Evolutionary conservation across 2,329 filamentous ascomycete species (phyloP).

Genomic region (Claviceps sp.): DNA sequence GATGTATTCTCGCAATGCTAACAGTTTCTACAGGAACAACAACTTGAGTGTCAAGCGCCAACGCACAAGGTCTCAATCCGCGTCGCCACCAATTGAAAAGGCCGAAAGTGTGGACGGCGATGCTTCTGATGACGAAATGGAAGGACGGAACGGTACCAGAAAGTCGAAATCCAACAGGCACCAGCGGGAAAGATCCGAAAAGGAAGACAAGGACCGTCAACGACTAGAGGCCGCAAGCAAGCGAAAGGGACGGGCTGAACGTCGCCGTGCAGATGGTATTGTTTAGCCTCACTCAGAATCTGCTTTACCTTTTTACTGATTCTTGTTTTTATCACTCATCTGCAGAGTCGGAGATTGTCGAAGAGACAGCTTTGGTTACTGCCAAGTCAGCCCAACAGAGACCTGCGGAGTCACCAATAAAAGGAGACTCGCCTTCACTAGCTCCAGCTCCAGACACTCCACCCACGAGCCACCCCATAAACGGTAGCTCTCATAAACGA

Average conservation of each 20-base stretch:
- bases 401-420: constrained; percentile 16
- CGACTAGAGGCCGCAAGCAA: constrained; percentile 64
- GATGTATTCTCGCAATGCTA: constrained; percentile 9
- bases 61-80: constrained; percentile 65
- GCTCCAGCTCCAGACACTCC: constrained; percentile 26
- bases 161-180: constrained; percentile 47
- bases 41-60: constrained; percentile 64
- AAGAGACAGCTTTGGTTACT: constrained; percentile 46
- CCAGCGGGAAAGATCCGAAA: constrained; percentile 49
- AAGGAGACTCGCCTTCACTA: constrained; percentile 16
- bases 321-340: neutral
- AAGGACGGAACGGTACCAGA: constrained; percentile 38
- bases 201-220: constrained; percentile 62
- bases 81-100: constrained; percentile 36
- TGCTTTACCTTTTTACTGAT: neutral
- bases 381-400: constrained; percentile 16
- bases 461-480: constrained; percentile 29
- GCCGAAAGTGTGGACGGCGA: constrained; percentile 38
- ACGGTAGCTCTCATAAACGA: constrained; percentile 42
- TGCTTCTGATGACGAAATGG: constrained; percentile 60
- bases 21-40: constrained; percentile 37
- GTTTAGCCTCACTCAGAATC: neutral
- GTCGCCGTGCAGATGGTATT: constrained; percentile 67
- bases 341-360: constrained; percentile 57
- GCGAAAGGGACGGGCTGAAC: constrained; percentile 68